A percentile compares a stretch with the other conserved stretches of the same genome.
Conservation (phyloP, 805 yeast genomes). For the Wickerhamomyces alni region DNA sequence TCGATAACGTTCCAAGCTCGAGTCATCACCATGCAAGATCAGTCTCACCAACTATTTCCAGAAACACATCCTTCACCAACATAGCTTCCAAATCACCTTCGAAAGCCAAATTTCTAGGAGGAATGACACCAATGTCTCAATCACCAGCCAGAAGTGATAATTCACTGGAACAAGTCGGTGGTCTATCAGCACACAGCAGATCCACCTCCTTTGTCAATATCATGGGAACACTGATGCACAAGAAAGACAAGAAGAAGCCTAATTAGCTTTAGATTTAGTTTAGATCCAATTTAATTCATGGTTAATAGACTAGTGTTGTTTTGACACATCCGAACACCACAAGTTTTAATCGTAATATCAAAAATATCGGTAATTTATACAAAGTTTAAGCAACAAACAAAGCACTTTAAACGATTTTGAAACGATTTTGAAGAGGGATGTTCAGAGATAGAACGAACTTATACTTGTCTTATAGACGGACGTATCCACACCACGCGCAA, state of each 20-base stretch:
- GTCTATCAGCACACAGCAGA: constrained; percentile 3
- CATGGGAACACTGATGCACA: constrained; percentile 20
- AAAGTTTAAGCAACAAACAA: too few species aligned
- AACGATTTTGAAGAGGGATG: too few species aligned
- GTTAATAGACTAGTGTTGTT: too few species aligned
- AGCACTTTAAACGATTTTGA: too few species aligned
- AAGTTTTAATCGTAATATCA: too few species aligned
- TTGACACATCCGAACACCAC: too few species aligned
- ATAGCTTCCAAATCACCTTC: constrained; percentile 9
- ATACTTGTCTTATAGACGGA: constrained; percentile 80
- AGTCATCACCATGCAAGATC: constrained; percentile 6
- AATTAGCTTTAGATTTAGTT: neutral
- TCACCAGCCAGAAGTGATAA: too few species aligned
- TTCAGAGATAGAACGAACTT: constrained; percentile 93
- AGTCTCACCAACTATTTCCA: constrained; percentile 18
- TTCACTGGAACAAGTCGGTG: too few species aligned
- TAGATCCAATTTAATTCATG: too few species aligned
- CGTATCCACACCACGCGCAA: constrained; percentile 63
- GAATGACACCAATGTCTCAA: too few species aligned
- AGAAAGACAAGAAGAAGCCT: constrained; percentile 14
- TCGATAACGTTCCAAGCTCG: neutral
- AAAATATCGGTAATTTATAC: too few species aligned
- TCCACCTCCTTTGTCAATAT: constrained; percentile 23
- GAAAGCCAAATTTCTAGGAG: constrained; percentile 3
- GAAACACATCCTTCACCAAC: constrained; percentile 13